Conservation (phyloP, 2,329 filamentous ascomycete species). For the Penicillium brasilianum region DNA sequence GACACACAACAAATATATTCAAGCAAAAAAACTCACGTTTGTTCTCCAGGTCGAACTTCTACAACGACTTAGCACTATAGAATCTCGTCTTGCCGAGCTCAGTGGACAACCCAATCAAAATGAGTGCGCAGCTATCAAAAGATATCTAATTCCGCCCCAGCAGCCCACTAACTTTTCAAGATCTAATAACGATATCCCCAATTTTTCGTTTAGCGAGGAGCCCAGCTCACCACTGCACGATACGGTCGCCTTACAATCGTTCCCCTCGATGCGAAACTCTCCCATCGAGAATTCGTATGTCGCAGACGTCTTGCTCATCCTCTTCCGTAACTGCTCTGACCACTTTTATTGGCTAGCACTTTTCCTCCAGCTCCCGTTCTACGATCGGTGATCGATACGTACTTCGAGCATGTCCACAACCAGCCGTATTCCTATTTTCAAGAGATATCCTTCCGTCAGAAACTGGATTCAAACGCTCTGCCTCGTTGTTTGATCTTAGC, state of each 20-base stretch:
- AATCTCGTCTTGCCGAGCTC: constrained; percentile 32
- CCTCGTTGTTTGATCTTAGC: constrained; percentile 41
- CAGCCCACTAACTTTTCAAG: background rate
- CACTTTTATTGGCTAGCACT: background rate
- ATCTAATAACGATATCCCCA: background rate
- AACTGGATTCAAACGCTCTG: constrained; percentile 29
- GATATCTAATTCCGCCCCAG: background rate
- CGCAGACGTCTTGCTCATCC: background rate
- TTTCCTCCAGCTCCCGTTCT: constrained; percentile 25
- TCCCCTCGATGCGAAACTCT: background rate
- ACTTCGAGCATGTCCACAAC: constrained; percentile 44
- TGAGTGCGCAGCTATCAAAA: background rate
- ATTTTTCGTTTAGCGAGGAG: background rate
- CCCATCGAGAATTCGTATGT: constrained; percentile 11
- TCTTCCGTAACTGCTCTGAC: background rate
- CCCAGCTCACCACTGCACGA: background rate
- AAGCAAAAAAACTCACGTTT: background rate
- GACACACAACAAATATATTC: background rate
- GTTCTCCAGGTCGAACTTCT: constrained; percentile 21
- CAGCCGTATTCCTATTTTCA: constrained; percentile 49
- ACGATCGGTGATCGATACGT: constrained; percentile 33
- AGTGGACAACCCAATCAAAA: constrained; percentile 13
- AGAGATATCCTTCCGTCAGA: constrained; percentile 39
- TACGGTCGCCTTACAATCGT: background rate
- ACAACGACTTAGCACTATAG: constrained; percentile 28